Evolutionary conservation across 2,329 filamentous ascomycete genomes (phyloP), one percentile per base, ranked within the genome.

Genomic region (Raffaelea albimanens): DNA sequence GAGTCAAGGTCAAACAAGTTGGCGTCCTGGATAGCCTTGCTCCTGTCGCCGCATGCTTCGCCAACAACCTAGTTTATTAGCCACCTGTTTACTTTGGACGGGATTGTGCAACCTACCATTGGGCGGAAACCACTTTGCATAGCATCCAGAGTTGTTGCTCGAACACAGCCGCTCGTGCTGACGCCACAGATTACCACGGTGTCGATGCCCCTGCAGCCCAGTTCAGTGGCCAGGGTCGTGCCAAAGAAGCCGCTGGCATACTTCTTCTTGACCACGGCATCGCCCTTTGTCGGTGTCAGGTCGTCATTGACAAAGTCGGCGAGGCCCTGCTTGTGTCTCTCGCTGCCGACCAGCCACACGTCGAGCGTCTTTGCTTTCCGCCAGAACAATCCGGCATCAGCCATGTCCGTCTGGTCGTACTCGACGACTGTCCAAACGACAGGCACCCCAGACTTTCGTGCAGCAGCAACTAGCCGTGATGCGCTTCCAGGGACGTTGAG

Each of bases 121-220:
- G 34, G 66, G 36, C 68, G 58, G 44, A 66, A 70, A 2, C 68
- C 68, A 16, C 34, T 38, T 16, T 38, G 34, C 46, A 63, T 48
- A 65, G 64, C 63, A 49, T 72, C 69, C 46, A 71, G 52, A 5
- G 66, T 64, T 23, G 60, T 66, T 2, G 68, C 68, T 45, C 69
- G 60, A 45, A 72, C 68, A 53, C 69, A 71, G 2, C 69, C 69
- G 50, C 63, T 66, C 14, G 68, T 71, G 55, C 67, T 68, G 40
- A 72, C 68, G n/a, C 69, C 69, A 51, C 68, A 70, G 10, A 73
- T 59, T 3, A 72, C 67, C n/a, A 70, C 54, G 10, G 67, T 70
- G 49, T 72, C 67, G 19, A 67, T 38, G 57, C 20, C 58, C 58
- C 43, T 62, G 56, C 10, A 66, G 51, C 25, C 60, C 31, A 71